Evolutionary conservation across 1,139 yeast genomes (phyloP).

Genomic region (Suhomyces maxii): DNA sequence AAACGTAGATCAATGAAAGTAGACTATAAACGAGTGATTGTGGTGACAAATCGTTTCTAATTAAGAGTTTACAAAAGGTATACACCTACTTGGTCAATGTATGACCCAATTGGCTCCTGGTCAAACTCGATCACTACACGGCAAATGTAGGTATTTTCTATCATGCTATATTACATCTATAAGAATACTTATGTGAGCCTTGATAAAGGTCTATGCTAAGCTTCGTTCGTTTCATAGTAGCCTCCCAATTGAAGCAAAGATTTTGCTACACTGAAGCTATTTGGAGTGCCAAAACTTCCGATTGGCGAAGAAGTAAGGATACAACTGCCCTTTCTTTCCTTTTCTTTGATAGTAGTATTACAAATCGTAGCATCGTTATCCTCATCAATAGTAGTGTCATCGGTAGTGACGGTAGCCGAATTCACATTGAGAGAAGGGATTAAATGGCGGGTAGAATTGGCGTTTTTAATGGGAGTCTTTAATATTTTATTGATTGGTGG

Average conservation of each 20-base stretch:
- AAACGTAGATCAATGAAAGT: too few species aligned
- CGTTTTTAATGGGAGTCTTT: slow-evolving; percentile 45
- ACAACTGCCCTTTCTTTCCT: slow-evolving; percentile 8
- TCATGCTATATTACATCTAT: not conserved
- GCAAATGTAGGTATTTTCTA: not conserved
- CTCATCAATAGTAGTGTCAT: slow-evolving; percentile 41
- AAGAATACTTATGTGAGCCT: not conserved
- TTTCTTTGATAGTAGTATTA: slow-evolving; percentile 19
- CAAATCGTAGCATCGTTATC: slow-evolving; percentile 25
- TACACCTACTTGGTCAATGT: too few species aligned
- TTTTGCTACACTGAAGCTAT: slow-evolving; percentile 50
- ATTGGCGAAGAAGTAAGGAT: slow-evolving; percentile 33
- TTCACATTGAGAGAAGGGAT: slow-evolving; percentile 10
- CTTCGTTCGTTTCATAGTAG: slow-evolving; percentile 9
- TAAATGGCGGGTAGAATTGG: slow-evolving; percentile 27
- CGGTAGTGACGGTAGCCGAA: slow-evolving; percentile 18
- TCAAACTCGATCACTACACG: too few species aligned
- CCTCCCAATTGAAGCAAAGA: slow-evolving; percentile 47
- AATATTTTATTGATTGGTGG: slow-evolving; percentile 48
- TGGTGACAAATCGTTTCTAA: too few species aligned
- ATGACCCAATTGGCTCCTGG: too few species aligned
- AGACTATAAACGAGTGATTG: too few species aligned
- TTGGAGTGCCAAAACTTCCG: slow-evolving; percentile 48
- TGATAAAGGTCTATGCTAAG: not conserved
- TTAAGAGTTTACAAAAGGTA: too few species aligned